Evolutionary conservation across 2,329 filamentous ascomycete genomes (phyloP).

Genomic region (Colletotrichum lindemuthianum): DNA sequence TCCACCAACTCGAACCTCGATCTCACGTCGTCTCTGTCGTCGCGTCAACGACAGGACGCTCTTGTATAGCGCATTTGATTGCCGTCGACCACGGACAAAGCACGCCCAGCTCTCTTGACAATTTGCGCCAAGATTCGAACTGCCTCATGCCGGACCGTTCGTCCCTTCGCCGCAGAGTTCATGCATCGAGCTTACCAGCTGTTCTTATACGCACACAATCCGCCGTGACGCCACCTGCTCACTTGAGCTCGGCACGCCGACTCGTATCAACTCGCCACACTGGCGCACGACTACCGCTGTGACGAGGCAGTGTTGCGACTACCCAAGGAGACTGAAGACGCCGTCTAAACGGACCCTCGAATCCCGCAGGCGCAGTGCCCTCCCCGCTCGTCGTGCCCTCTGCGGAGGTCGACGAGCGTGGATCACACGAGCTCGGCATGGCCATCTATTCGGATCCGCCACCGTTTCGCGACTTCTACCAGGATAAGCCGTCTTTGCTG

Average conservation of each 20-base stretch:
- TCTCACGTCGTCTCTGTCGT: slow-evolving; percentile 1
- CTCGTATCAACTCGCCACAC: slow-evolving; percentile 6
- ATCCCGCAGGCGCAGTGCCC: slow-evolving; percentile 12
- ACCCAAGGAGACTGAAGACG: slow-evolving; percentile 24
- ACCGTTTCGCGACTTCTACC: slow-evolving; percentile 54
- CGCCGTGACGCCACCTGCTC: slow-evolving; percentile 40
- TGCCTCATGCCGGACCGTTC: slow-evolving; percentile 34
- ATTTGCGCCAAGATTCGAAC: slow-evolving; percentile 10
- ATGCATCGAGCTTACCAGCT: slow-evolving; percentile 43
- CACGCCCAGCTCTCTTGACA: slow-evolving; percentile 7
- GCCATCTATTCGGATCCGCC: slow-evolving; percentile 67
- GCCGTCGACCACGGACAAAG: slow-evolving; percentile 10
- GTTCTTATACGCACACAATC: slow-evolving; percentile 39
- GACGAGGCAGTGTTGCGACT: slow-evolving; percentile 24
- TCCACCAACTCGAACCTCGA: slow-evolving; percentile 18
- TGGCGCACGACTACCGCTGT: slow-evolving; percentile 9
- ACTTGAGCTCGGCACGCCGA: slow-evolving; percentile 15
- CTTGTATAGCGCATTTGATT: slow-evolving; percentile 4
- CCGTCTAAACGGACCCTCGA: slow-evolving; percentile 10
- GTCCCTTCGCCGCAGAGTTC: slow-evolving; percentile 39
- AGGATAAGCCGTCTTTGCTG: slow-evolving; percentile 89
- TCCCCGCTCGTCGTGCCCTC: slow-evolving; percentile 67
- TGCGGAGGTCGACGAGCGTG: slow-evolving; percentile 69
- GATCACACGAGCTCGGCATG: slow-evolving; percentile 56
- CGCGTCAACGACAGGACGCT: slow-evolving; percentile 1